Base-by-base conservation (phyloP, 2,329 filamentous ascomycete species). In the Xylaria sp. region DNA sequence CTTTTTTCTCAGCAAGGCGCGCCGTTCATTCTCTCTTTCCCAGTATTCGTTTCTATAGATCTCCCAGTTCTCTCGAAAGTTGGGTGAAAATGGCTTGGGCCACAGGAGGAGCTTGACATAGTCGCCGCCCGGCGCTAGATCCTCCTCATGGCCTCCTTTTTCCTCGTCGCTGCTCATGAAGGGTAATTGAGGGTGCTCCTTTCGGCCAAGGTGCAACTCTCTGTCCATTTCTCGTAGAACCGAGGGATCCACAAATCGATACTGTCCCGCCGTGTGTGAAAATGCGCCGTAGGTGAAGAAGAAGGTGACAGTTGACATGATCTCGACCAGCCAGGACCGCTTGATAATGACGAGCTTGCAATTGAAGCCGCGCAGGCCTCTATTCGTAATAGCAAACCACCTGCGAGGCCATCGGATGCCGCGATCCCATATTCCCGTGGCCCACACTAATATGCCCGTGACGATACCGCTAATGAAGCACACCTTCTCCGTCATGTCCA, bases 31-130 rank as follows among this genome's bases (percentile, higher is more conserved):
- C 79, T 99, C 96, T 69, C 90, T 90, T 74, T 97, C 95, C 96
- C 96, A 99, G 81, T 97, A 99, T 68, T 97, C 94, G 39, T 91
- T 90, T 61, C 96, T 88, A 80, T 97, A 99, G 18, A 95, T 85
- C 77, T 99, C 96, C 96, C 96, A 99, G 72, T 97, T 97, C 79
- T 98, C 94, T 23, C 96, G 88, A 76, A 99, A 99, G 55, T 93
- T 93, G 0, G 96, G 91, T 6, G 93, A 97, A 77, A 99, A 99
- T 0, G 94, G 94, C 78, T 99, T 99, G 0, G 96, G 93, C 12
- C 97, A 87, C 8, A 99, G 85, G 20, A 98, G 84, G 0, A 99
- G 86, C 79, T 97, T 96, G 74, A 99, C 91, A 76, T 95, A 92
- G 80, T 98, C 94, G 2, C 96, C 96, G 0, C 94, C 95, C 0